Percentiles rank a stretch among this genome's conserved stretches.
phyloP scores from a whole-genome alignment of 768 basidiomycete genomes.

The Mycena alexandri region DNA sequence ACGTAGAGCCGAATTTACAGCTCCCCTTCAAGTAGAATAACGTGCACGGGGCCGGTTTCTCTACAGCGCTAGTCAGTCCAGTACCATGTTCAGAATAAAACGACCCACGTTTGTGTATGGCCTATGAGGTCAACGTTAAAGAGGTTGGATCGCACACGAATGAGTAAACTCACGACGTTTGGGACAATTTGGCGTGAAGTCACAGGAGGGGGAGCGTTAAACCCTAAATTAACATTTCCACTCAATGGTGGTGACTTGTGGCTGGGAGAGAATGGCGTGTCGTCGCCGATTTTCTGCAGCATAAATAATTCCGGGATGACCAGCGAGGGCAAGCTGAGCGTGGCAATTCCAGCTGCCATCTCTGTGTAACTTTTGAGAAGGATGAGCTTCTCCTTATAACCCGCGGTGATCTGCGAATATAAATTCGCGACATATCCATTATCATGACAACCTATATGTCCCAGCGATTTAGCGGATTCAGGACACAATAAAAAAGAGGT shows the following conservation, averaged over 20 bases:
- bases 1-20: constrained; percentile 24
- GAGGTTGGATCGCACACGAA: background rate
- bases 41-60: constrained; percentile 28
- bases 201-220: background rate
- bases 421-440: constrained; percentile 79
- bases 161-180: constrained; percentile 17
- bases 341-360: constrained; percentile 69
- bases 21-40: constrained; percentile 29
- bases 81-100: background rate
- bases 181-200: constrained; percentile 12
- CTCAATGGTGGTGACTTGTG: constrained; percentile 14
- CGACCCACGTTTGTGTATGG: constrained; percentile 24
- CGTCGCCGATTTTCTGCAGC: constrained; percentile 60
- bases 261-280: constrained; percentile 8
- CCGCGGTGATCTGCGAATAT: constrained; percentile 73
- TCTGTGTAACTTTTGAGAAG: constrained; percentile 74
- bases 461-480: constrained; percentile 14
- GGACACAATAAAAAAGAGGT: constrained; percentile 30
- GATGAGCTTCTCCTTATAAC: constrained; percentile 73
- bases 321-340: constrained; percentile 66
- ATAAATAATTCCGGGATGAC: constrained; percentile 72
- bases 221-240: constrained; percentile 28
- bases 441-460: constrained; percentile 75
- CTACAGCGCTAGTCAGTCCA: background rate
- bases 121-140: background rate